Percentiles rank a stretch among this genome's conserved stretches.
Evolutionary conservation across 176 grass and related monocot genomes (phyloP).

Genomic region (Aegilops umbellulata): DNA sequence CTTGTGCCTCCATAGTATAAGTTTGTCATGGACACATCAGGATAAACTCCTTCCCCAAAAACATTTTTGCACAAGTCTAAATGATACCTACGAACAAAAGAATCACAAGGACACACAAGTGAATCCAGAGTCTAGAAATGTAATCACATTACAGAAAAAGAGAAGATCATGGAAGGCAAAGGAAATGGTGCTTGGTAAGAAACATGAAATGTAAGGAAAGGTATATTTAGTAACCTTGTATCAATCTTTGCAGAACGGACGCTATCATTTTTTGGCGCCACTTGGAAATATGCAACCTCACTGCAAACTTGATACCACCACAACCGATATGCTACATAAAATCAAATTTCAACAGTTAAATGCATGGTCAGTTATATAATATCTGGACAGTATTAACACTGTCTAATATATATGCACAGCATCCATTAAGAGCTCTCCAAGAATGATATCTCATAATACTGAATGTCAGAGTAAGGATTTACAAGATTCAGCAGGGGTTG

Average conservation of each 20-base stretch:
- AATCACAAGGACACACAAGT: not conserved
- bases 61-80: slow-evolving; percentile 91
- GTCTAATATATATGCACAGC: not conserved
- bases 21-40: slow-evolving; percentile 92
- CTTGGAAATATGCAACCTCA: slow-evolving; percentile 96
- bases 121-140: not conserved
- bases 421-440: not conserved
- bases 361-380: not conserved
- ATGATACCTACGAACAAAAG: slow-evolving; percentile 75
- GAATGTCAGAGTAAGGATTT: slow-evolving; percentile 21
- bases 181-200: slow-evolving; percentile 6
- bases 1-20: slow-evolving; percentile 86
- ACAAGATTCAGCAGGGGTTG: slow-evolving; percentile 71
- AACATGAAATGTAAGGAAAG: not conserved
- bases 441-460: slow-evolving; percentile 21
- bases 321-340: slow-evolving; percentile 57
- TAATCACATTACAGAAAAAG: not conserved
- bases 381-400: not conserved
- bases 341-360: slow-evolving; percentile 36
- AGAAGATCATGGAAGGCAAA: not conserved
- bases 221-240: slow-evolving; percentile 47
- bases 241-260: slow-evolving; percentile 82
- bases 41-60: slow-evolving; percentile 90
- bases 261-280: slow-evolving; percentile 81
- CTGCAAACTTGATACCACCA: slow-evolving; percentile 99